Conservation (phyloP, 2,329 filamentous ascomycete genomes). For the Fusarium sp. region DNA sequence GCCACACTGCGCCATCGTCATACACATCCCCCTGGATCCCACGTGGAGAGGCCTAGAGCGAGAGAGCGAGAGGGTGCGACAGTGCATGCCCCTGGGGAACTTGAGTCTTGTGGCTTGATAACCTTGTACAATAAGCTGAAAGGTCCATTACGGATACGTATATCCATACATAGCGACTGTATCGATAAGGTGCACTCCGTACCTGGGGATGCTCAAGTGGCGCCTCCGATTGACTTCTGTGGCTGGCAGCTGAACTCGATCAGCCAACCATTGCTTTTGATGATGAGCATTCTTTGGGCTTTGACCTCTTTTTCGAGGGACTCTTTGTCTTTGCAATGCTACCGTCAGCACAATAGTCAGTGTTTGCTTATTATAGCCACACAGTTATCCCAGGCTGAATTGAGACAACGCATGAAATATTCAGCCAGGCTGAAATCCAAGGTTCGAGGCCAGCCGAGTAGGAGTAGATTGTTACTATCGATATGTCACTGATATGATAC, state of each 20-base stretch:
- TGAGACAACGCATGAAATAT: slow-evolving; percentile 17
- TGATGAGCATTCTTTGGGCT: slow-evolving; percentile 7
- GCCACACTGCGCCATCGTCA: slow-evolving; percentile 29
- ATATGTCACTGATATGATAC: slow-evolving; percentile 31
- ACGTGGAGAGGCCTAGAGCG: slow-evolving; percentile 20
- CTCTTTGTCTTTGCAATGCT: slow-evolving; percentile 19
- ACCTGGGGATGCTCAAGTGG: slow-evolving; percentile 10
- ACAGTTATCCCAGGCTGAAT: neutral
- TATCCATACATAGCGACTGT: neutral
- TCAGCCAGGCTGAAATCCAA: neutral
- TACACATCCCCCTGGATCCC: slow-evolving; percentile 29
- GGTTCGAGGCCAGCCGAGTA: neutral
- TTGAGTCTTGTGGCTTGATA: slow-evolving; percentile 34
- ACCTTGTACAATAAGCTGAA: slow-evolving; percentile 12
- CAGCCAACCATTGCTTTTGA: slow-evolving; percentile 9
- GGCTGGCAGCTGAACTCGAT: slow-evolving; percentile 22
- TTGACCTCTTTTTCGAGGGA: slow-evolving; percentile 19
- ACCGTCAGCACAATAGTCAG: slow-evolving; percentile 1
- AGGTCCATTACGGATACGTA: neutral
- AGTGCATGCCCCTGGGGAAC: slow-evolving; percentile 21
- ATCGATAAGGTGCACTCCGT: neutral
- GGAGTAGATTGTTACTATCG: neutral
- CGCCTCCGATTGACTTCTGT: slow-evolving; percentile 15
- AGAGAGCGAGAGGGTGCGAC: neutral
- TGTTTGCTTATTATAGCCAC: neutral